Evolutionary conservation across 1,139 yeast genomes (phyloP).

Genomic region (Pichia sp.): DNA sequence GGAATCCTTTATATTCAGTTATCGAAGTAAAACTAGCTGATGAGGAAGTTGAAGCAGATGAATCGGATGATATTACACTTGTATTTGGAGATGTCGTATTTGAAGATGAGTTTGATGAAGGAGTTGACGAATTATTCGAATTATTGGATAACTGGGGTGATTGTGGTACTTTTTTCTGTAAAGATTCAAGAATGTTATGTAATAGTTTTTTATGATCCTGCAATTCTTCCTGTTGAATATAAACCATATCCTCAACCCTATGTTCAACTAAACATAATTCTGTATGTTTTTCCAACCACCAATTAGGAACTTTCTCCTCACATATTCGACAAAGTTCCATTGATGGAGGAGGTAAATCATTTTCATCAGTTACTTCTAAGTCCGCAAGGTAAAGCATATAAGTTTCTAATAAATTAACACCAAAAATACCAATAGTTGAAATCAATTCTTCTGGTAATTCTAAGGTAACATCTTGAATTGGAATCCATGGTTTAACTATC

Average conservation of each 20-base stretch:
- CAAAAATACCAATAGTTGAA: conserved; percentile 70
- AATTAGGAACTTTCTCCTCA: conserved; percentile 84
- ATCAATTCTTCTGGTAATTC: conserved; percentile 63
- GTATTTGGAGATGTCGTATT: conserved; percentile 5
- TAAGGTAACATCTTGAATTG: conserved; percentile 51
- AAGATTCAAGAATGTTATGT: conserved; percentile 37
- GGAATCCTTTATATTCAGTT: conserved; percentile 18
- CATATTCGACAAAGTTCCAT: conserved; percentile 85
- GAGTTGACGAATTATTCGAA: conserved; percentile 7
- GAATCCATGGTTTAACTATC: conserved; percentile 76
- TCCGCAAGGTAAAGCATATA: conserved; percentile 62
- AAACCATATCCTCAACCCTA: conserved; percentile 74
- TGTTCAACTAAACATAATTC: conserved; percentile 86
- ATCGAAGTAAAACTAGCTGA: conserved; percentile 15
- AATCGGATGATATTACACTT: conserved; percentile 26
- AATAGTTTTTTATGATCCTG: conserved; percentile 64
- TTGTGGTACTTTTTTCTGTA: conserved; percentile 18
- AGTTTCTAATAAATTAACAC: conserved; percentile 75
- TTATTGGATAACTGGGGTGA: conserved; percentile 11
- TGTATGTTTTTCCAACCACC: conserved; percentile 94
- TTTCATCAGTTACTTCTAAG: conserved; percentile 54
- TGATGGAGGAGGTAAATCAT: conserved; percentile 67
- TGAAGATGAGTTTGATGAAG: conserved; percentile 9
- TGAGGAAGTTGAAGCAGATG: conserved; percentile 16
- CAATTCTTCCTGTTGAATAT: conserved; percentile 67